Base-by-base conservation (phyloP, 2,329 filamentous ascomycete genomes). In the Fusarium sp. region DNA sequence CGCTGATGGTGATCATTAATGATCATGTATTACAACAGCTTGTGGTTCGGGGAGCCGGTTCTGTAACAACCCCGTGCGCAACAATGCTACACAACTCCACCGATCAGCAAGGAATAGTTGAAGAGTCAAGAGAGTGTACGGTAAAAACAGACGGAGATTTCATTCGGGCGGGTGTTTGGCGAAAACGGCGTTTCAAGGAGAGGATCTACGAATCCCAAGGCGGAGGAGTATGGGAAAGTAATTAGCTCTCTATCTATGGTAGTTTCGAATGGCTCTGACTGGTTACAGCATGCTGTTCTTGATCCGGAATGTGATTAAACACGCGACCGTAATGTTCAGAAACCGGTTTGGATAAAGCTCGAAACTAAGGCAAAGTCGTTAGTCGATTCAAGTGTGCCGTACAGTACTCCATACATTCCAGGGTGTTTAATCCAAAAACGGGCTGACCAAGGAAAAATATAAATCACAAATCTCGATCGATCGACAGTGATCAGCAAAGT, bases 171-270 rank as follows among this genome's bases (percentile, higher is more conserved):
- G 74, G 62, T 64, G 41, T 57, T 59, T 47, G 67, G 74, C 70
- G 74, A 74, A 75, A 53, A 70, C 69, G 74, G 74, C 74, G 74
- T 76, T 75, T 71, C 31, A 55, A 56, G 56, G 56, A 63, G 41
- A 36, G 42, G 64, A 68, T 59, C 63, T 49, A 33, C 47, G n/a
- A 65, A 50, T 46, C 31, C 33, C 54, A 47, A 52, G 29, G 58
- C 49, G 50, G 50, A 39, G 65, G 54, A 60, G 41, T n/a, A 58
- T 71, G 44, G 33, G 46, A 61, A 56, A 58, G 58, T 57, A 56
- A 54, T 35, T 45, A 62, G 45, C 49, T 73, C 57, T n/a, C 58
- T 53, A 54, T 41, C 42, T 39, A 57, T 59, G 25, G 20, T 33
- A 52, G 42, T 54, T 54, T 39, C 65, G 38, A 57, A 50, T 38